Evolutionary conservation across 129 eudicot species (phyloP).

Genomic region (Erigeron canadensis): DNA sequence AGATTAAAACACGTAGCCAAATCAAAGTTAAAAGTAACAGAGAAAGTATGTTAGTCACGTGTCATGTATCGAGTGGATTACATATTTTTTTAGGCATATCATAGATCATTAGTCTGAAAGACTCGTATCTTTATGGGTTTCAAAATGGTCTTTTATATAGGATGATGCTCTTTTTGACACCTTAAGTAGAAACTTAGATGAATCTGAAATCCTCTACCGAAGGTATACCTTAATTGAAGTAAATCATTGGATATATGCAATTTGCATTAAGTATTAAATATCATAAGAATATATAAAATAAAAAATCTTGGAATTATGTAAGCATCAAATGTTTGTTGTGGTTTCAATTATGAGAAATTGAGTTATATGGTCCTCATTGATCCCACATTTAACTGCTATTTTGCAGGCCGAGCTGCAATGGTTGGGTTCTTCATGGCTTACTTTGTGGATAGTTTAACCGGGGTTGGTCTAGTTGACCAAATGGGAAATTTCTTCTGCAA

Average conservation of each 20-base stretch:
- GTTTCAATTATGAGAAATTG: not conserved
- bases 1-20: no score
- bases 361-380: not conserved
- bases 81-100: no score
- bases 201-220: not conserved
- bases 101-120: no score
- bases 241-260: no score
- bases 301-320: no score
- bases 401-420: constrained; percentile 98
- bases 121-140: not conserved
- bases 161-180: not conserved
- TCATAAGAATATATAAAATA: no score
- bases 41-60: no score
- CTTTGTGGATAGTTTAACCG: constrained; percentile 94
- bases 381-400: not conserved
- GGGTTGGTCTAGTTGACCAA: constrained; percentile 96
- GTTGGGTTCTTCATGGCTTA: constrained; percentile 99
- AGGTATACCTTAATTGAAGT: no score
- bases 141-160: not conserved
- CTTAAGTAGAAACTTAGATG: not conserved
- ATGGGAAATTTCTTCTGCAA: constrained; percentile 99
- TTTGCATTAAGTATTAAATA: no score
- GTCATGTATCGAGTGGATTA: no score
- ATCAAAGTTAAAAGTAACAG: no score
- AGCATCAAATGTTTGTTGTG: not conserved